phyloP scores from a whole-genome alignment of 441 rosid species.

The Adansonia gregorii region DNA sequence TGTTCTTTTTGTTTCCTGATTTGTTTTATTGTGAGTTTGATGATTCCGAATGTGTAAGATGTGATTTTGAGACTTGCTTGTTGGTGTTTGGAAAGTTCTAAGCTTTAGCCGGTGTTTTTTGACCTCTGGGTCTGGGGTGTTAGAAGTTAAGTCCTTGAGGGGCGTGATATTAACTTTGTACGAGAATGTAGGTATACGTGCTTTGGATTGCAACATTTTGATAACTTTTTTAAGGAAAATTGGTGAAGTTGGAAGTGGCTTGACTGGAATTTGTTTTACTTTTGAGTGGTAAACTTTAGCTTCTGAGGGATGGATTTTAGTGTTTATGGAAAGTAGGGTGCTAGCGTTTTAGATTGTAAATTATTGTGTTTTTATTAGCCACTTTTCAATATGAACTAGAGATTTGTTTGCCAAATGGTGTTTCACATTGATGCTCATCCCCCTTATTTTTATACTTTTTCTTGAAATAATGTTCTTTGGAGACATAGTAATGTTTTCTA shows the following conservation, averaged over 20 bases:
- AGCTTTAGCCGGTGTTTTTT: neutral
- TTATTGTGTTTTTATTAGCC: neutral
- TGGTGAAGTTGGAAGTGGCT: neutral
- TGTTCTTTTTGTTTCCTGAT: neutral
- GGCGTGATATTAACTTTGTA: neutral
- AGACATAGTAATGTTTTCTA: neutral
- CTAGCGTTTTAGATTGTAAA: neutral
- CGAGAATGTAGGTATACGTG: neutral
- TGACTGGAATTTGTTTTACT: neutral
- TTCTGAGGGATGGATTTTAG: neutral
- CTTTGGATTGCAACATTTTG: neutral
- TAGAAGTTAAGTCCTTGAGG: slow-evolving; percentile 15
- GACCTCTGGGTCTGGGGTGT: neutral
- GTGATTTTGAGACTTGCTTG: slow-evolving; percentile 7
- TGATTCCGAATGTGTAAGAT: neutral
- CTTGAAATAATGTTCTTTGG: neutral
- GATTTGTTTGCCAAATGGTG: neutral
- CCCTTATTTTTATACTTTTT: too few relatives aligned
- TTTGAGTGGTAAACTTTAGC: neutral
- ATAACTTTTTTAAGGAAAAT: neutral
- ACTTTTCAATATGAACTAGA: neutral
- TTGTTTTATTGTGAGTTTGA: neutral
- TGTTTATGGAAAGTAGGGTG: neutral
- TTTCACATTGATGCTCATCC: neutral
- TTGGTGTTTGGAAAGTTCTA: slow-evolving; percentile 17